phyloP scores from a whole-genome alignment of 164 flowering plant species.

The Annona cherimola region DNA sequence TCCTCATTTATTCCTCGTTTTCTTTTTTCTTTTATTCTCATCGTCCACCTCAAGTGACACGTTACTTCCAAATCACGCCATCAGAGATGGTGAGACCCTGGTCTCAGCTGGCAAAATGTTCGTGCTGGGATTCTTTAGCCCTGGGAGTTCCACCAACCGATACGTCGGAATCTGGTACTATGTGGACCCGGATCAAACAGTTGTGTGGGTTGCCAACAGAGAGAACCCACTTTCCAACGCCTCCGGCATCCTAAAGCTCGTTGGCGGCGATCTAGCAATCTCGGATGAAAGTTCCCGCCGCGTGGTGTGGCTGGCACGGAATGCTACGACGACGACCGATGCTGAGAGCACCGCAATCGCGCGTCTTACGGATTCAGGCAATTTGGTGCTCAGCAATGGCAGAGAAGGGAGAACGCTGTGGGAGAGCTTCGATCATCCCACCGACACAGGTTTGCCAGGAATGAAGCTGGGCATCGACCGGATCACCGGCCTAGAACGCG shows the following conservation, averaged over 20 bases:
- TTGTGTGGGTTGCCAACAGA: too few relatives aligned
- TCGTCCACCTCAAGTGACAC: too few relatives aligned
- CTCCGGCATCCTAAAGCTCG: slow-evolving; percentile 28
- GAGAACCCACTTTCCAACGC: background rate
- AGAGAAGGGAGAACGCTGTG: slow-evolving; percentile 24
- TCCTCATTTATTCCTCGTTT: too few relatives aligned
- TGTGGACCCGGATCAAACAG: too few relatives aligned
- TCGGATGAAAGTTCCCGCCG: background rate
- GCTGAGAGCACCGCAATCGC: slow-evolving; percentile 8
- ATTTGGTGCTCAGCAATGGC: slow-evolving; percentile 26
- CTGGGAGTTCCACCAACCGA: too few relatives aligned
- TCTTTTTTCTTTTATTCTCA: too few relatives aligned
- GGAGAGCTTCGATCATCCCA: slow-evolving; percentile 57
- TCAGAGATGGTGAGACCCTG: too few relatives aligned
- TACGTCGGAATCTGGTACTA: too few relatives aligned
- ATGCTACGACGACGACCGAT: background rate
- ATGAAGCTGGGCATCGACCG: slow-evolving; percentile 44
- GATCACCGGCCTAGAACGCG: slow-evolving; percentile 29
- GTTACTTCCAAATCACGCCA: too few relatives aligned
- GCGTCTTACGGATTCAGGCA: slow-evolving; percentile 43
- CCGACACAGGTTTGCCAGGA: slow-evolving; percentile 30
- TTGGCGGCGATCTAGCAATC: slow-evolving; percentile 22
- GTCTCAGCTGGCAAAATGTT: too few relatives aligned
- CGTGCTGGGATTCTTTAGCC: too few relatives aligned
- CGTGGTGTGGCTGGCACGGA: slow-evolving; percentile 29